These are phyloP conservation scores for Ballota nigra DNA, from an alignment of 257 asterid genomes.

Conservation along the genomic window DNA sequence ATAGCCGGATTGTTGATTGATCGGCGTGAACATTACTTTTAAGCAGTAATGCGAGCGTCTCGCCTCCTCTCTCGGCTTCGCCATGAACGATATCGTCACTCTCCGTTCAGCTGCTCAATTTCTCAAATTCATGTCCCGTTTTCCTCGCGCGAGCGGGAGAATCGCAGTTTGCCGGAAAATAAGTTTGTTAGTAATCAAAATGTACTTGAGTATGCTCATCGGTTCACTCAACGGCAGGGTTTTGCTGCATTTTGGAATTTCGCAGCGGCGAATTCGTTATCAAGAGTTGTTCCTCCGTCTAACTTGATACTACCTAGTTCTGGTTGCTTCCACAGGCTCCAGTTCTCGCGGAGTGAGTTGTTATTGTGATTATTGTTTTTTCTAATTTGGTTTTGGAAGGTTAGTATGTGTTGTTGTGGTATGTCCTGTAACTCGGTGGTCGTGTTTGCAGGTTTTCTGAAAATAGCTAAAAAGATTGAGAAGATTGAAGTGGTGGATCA, in stretches of 20 bases:
- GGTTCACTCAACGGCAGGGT: conserved; percentile 24
- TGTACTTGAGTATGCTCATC: neutral
- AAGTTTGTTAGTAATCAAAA: conserved; percentile 7
- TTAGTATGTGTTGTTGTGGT: neutral
- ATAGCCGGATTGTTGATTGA: conserved; percentile 12
- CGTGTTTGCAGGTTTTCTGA: conserved; percentile 55
- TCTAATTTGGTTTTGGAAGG: neutral
- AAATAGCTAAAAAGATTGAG: conserved; percentile 64
- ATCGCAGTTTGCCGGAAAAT: conserved; percentile 16
- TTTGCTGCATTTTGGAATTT: conserved; percentile 26
- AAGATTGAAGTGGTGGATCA: conserved; percentile 65
- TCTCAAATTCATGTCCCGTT: conserved; percentile 29
- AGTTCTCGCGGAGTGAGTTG: conserved; percentile 51
- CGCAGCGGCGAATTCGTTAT: conserved; percentile 25
- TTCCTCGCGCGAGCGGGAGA: conserved; percentile 31
- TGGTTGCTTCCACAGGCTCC: conserved; percentile 35
- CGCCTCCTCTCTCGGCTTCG: conserved; percentile 53
- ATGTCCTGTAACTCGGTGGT: conserved; percentile 7
- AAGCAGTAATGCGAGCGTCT: conserved; percentile 51
- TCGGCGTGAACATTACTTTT: neutral
- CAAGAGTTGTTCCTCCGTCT: conserved; percentile 25
- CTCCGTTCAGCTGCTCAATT: conserved; percentile 29
- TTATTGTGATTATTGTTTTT: too few relatives aligned
- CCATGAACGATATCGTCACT: conserved; percentile 36
- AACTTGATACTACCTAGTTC: conserved; percentile 26